Base-by-base conservation (phyloP, 306 rosid species). In the Malus asiatica region DNA sequence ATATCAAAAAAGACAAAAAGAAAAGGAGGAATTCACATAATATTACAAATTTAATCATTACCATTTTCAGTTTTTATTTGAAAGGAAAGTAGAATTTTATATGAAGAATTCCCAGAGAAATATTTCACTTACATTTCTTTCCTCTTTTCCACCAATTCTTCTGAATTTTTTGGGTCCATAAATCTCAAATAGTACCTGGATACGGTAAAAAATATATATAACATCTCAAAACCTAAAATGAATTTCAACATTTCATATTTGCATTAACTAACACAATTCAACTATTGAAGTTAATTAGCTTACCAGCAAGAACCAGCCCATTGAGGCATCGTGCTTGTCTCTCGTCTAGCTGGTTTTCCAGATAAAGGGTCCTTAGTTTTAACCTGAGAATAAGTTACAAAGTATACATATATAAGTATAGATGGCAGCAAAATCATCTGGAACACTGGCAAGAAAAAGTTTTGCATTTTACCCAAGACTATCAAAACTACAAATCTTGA, bases 301-400 rank as follows among this genome's bases (percentile, higher is more conserved):
- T 84, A 95, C 98, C 98, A 95, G 89, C 98, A 95, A 74, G 98
- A 95, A 83, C 98, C 98, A 78, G 98, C 98, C 98, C 98, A 92
- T 69, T 95, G 98, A 11, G 98, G 98, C 98, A 92, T 95, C 72
- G 98, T 92, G 82, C 86, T 95, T 78, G 97, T 89, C 83, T 95
- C 98, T 79, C 97, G 89, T 66, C 82, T 88, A 72, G 97, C 97
- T 60, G 93, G 88, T 82, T 89, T 92, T 85, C 96, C 96, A 53
- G 98, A 86, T 73, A 83, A 68, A 70, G 84, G 82, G 85, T 95
- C 96, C 40, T 77, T 80, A 29, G 97, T 86, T 68, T 77, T 85
- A 68, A 85, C 89, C 98, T 92, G 83, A 77, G 76, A 83, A 67
- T 35, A 51, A 78, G 53, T 29, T 45, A 9, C 58, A 35, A 57